Base-by-base conservation (phyloP, 164 flowering plant genomes). In the Piper betle region DNA sequence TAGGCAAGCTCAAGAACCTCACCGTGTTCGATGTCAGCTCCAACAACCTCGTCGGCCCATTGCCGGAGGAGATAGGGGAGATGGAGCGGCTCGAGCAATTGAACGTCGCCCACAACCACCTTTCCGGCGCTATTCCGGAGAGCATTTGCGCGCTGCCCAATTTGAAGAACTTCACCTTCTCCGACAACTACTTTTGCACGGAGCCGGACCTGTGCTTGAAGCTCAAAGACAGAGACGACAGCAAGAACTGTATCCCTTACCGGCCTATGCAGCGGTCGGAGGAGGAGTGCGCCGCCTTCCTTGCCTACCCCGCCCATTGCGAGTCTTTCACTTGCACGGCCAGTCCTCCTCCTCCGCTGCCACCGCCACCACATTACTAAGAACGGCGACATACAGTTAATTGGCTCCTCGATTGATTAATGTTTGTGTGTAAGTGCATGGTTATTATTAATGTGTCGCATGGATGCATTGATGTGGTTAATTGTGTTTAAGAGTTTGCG, bases 11-110 rank as follows among this genome's bases (percentile, higher is more conserved):
- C 39, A 80, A 68, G 60, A 52, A 78, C 15, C 54, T 82, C 1
- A 84, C 87, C 0, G 94, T 89, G 4, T 89, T 89, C 37, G 96
- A 89, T 43, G 85, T 86, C 11, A 82, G 94, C 66, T 85, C 75
- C 69, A 89, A 89, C 55, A 52, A 66, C 8, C 69, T 89, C 2
- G 77, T 74, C 13, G 97, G 97, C 4, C 62, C 87, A 0, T 59
- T 89, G 43, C 96, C 93, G 0, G 39, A 61, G 2, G 33, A 61
- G 39, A 70, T 85, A 9, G 79, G 84, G 0, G 18, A 59, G 0
- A 78, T 84, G 89, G 68, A 67, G 75, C 79, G 79, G 61, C 13
- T 89, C 69, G 89, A 89, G 74, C 87, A 89, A 76, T 71, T 89
- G 6, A 62, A 89, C 57, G 83, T 86, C 18, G 96, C 85, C 0